Conservation (phyloP, 441 rosid species). For the Metrosideros polymorpha region DNA sequence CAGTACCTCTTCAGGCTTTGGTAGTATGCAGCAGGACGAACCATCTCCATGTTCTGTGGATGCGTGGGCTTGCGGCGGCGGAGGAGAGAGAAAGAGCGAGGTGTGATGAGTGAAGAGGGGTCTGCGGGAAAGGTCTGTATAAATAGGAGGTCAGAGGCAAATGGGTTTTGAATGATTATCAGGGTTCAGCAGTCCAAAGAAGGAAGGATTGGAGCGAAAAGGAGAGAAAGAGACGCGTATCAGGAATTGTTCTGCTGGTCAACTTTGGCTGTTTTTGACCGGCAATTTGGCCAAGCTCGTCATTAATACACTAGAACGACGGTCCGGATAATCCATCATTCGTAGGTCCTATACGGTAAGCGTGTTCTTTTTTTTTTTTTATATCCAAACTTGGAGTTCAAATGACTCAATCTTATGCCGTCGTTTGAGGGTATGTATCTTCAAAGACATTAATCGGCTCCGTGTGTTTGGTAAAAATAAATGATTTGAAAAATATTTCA, state of each 20-base stretch:
- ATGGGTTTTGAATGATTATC: neutral
- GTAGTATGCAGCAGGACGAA: neutral
- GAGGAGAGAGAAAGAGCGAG: neutral
- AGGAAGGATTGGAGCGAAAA: neutral
- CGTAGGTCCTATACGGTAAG: neutral
- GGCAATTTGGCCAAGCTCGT: neutral
- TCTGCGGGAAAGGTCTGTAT: neutral
- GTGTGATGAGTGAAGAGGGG: neutral
- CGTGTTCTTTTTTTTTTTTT: neutral
- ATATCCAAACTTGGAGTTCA: neutral
- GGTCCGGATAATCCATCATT: neutral
- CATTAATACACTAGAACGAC: neutral
- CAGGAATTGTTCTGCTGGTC: neutral
- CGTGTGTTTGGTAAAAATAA: rapidly evolving
- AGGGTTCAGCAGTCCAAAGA: neutral
- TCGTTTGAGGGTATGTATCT: neutral
- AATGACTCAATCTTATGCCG: neutral
- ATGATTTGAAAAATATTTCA: rapidly evolving
- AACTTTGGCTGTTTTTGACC: neutral
- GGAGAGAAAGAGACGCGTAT: neutral
- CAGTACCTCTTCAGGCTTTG: slow-evolving; percentile 9
- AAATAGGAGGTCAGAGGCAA: neutral
- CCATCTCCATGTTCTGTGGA: neutral
- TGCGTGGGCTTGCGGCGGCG: neutral
- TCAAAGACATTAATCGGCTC: neutral